phyloP scores from a whole-genome alignment of 352 stramenopile genomes.

The Blastocystis hominis region DNA sequence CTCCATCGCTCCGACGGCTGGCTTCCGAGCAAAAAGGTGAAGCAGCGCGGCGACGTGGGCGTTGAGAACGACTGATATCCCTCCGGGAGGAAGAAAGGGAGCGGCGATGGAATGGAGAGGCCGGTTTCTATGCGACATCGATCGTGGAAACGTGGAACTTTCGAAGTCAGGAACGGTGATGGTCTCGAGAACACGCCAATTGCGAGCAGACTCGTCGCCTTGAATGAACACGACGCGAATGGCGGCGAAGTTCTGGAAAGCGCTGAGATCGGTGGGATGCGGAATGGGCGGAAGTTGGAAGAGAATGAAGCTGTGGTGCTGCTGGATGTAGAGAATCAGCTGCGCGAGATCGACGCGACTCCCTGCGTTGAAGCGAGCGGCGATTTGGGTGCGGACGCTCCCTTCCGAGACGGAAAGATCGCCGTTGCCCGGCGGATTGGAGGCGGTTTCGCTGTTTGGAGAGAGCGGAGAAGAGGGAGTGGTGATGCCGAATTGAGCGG shows the following conservation, averaged over 20 bases:
- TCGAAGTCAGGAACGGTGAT: neutral
- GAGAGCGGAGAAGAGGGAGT: neutral
- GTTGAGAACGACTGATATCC: constrained; percentile 23
- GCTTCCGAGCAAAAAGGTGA: constrained; percentile 18
- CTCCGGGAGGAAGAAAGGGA: constrained; percentile 28
- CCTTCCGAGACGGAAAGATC: neutral
- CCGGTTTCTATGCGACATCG: neutral
- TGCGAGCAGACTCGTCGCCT: neutral
- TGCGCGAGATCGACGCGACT: neutral
- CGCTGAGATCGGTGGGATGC: neutral
- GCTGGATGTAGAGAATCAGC: constrained; percentile 21
- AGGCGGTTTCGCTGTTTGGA: neutral
- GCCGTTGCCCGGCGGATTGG: too few relatives aligned
- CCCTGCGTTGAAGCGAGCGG: neutral
- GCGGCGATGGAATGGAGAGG: neutral
- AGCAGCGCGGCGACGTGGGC: neutral
- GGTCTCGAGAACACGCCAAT: neutral
- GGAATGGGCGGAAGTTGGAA: neutral
- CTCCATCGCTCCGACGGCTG: constrained; percentile 30
- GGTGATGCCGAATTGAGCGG: neutral
- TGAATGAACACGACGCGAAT: neutral
- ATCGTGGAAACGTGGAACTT: neutral
- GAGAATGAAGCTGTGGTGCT: neutral
- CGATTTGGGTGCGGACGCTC: neutral
- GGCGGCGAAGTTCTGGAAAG: neutral